Evolutionary conservation across 495 filamentous ascomycete genomes (phyloP).

Genomic region (Penicillium bialowiezense): DNA sequence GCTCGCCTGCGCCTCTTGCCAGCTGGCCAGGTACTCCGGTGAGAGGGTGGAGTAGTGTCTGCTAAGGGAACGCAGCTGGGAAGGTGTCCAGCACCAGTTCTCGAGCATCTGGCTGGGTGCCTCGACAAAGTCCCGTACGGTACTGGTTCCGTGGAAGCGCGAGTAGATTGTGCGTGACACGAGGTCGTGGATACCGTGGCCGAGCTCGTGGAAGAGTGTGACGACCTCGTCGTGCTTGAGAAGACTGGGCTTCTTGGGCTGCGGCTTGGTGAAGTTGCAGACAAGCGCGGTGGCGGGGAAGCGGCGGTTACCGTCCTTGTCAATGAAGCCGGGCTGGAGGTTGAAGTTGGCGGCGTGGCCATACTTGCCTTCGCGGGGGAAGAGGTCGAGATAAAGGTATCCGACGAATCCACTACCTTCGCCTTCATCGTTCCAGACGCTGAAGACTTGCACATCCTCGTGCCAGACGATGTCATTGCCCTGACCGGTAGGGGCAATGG

Average conservation of each 20-base stretch:
- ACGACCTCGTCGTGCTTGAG: slow-evolving; percentile 70
- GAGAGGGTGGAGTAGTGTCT: slow-evolving; percentile 64
- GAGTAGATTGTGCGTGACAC: slow-evolving; percentile 64
- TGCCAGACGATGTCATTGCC: slow-evolving; percentile 70
- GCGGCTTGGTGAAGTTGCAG: slow-evolving; percentile 70
- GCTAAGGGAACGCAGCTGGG: slow-evolving; percentile 63
- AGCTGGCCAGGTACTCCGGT: slow-evolving; percentile 55
- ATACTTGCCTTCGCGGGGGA: slow-evolving; percentile 66
- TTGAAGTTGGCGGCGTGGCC: slow-evolving; percentile 77
- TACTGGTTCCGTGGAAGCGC: slow-evolving; percentile 71
- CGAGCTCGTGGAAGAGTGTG: slow-evolving; percentile 72
- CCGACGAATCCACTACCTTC: slow-evolving; percentile 67
- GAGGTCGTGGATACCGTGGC: slow-evolving; percentile 74
- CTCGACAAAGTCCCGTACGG: slow-evolving; percentile 71
- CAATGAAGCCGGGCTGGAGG: slow-evolving; percentile 65
- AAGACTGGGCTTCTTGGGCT: slow-evolving; percentile 65
- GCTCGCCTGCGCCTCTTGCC: slow-evolving; percentile 41
- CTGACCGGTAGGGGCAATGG: slow-evolving; percentile 54
- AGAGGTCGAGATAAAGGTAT: slow-evolving; percentile 69
- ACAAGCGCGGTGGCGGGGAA: slow-evolving; percentile 70
- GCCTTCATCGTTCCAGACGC: slow-evolving; percentile 66
- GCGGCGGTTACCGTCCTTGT: slow-evolving; percentile 54
- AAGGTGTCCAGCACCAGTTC: slow-evolving; percentile 75
- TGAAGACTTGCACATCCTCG: slow-evolving; percentile 65
- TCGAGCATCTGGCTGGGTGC: slow-evolving; percentile 72